These are phyloP conservation scores for Tarenaya hassleriana DNA, from an alignment of 345 rosid species.

Conservation along the genomic window DNA sequence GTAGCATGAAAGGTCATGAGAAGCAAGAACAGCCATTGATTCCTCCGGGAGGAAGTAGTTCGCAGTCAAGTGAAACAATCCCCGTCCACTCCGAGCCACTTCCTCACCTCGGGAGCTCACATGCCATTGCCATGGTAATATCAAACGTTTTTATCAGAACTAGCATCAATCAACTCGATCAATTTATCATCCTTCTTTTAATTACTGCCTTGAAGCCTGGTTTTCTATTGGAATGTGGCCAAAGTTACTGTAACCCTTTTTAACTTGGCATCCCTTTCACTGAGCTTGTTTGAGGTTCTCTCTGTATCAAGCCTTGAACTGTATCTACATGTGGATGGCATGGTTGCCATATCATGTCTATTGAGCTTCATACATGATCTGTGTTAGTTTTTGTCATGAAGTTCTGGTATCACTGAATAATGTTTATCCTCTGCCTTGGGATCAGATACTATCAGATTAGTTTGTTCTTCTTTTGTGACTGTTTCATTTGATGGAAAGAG, in stretches of 20 bases:
- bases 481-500: too few relatives aligned
- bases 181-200: not conserved
- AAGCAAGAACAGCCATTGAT: conserved; percentile 50
- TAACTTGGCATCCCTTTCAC: too few relatives aligned
- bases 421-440: too few relatives aligned
- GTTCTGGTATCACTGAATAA: too few relatives aligned
- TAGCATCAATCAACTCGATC: not conserved
- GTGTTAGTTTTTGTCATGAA: too few relatives aligned
- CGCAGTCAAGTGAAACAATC: conserved; percentile 46
- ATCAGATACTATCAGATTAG: too few relatives aligned
- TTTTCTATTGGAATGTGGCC: too few relatives aligned
- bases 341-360: not conserved
- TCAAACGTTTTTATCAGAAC: conserved; percentile 14
- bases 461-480: too few relatives aligned
- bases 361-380: too few relatives aligned
- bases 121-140: conserved; percentile 54
- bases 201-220: not conserved
- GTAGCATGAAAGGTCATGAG: conserved; percentile 41
- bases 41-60: conserved; percentile 35
- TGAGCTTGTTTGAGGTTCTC: not conserved
- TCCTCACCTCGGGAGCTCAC: conserved; percentile 47
- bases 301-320: not conserved
- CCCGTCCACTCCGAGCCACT: conserved; percentile 43
- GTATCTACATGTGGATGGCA: not conserved
- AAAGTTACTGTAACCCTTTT: too few relatives aligned